Evolutionary conservation across 2,329 filamentous ascomycete species (phyloP).

Genomic region (Nakataea oryzae): DNA sequence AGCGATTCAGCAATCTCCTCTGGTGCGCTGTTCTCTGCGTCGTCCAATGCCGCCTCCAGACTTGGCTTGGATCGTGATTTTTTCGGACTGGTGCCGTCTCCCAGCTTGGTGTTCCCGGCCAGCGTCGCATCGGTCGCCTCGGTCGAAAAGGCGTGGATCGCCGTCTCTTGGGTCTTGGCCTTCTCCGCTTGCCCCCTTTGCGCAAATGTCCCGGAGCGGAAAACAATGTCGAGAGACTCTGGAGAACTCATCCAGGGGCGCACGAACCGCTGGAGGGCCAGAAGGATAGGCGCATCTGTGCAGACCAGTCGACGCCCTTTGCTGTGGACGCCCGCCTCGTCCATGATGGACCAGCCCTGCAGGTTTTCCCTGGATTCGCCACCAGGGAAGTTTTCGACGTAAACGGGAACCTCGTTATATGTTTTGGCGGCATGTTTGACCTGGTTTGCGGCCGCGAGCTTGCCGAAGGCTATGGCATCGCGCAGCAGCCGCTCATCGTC

Average conservation of each 20-base stretch:
- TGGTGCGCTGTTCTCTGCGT: neutral
- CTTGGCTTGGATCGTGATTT: slow-evolving; percentile 10
- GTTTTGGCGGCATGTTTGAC: slow-evolving; percentile 58
- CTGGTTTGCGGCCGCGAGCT: slow-evolving; percentile 44
- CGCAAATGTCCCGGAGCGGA: slow-evolving; percentile 33
- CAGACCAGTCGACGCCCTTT: slow-evolving; percentile 19
- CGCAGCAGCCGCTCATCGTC: slow-evolving; percentile 52
- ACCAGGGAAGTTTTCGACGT: slow-evolving; percentile 56
- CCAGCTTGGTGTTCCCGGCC: slow-evolving; percentile 32
- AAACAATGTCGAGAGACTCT: slow-evolving; percentile 32
- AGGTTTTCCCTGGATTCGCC: slow-evolving; percentile 23
- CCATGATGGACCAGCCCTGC: slow-evolving; percentile 58
- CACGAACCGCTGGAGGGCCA: slow-evolving; percentile 40
- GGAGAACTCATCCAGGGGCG: slow-evolving; percentile 31
- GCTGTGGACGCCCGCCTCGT: slow-evolving; percentile 30
- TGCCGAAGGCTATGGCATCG: slow-evolving; percentile 56
- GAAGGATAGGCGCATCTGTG: slow-evolving; percentile 39
- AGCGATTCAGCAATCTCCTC: slow-evolving; percentile 35
- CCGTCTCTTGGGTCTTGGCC: slow-evolving; percentile 6
- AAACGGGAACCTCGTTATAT: slow-evolving; percentile 70
- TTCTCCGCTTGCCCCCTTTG: slow-evolving; percentile 16
- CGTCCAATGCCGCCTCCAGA: slow-evolving; percentile 2
- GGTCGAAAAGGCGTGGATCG: too few species aligned
- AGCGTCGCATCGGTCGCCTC: slow-evolving; percentile 11
- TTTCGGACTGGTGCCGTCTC: slow-evolving; percentile 18